These are phyloP conservation scores for Anacardium occidentale DNA, from an alignment of 345 rosid species.

Conservation along the genomic window DNA sequence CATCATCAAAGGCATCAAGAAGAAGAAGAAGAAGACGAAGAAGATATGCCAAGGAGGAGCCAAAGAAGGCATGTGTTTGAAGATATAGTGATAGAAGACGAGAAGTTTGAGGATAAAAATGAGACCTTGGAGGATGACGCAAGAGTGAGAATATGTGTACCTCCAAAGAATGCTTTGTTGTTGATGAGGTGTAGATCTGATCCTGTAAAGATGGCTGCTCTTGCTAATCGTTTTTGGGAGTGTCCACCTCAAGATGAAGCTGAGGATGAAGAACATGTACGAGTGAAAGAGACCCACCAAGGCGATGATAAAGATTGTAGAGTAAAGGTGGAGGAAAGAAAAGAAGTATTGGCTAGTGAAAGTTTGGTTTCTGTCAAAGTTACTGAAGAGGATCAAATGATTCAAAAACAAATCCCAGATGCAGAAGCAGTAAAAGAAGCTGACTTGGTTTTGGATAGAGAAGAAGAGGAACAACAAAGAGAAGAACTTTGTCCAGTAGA, in stretches of 20 bases:
- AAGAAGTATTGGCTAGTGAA: conserved; percentile 20
- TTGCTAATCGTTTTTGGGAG: conserved; percentile 71
- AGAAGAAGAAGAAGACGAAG: conserved; percentile 30
- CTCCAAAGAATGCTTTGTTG: conserved; percentile 87
- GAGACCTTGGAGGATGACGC: conserved; percentile 39
- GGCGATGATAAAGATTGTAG: neutral
- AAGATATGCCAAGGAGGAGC: conserved; percentile 43
- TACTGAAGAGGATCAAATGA: conserved; percentile 14
- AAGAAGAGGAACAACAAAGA: conserved; percentile 9
- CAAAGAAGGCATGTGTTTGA: conserved; percentile 74
- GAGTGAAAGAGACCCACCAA: conserved; percentile 8
- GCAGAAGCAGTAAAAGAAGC: conserved; percentile 20
- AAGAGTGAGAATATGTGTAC: conserved; percentile 57
- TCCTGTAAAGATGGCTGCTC: conserved; percentile 88
- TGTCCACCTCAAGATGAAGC: conserved; percentile 40
- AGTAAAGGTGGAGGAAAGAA: conserved; percentile 23
- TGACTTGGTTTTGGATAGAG: conserved; percentile 8
- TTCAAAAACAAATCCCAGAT: neutral
- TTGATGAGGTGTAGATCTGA: conserved; percentile 96
- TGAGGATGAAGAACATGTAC: conserved; percentile 11
- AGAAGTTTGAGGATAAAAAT: conserved; percentile 27
- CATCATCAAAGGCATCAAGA: neutral
- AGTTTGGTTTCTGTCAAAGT: conserved; percentile 34
- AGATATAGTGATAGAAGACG: conserved; percentile 52
- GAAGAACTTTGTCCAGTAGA: conserved; percentile 1